phyloP scores from a whole-genome alignment of 805 yeast species.

The Pichia occidentalis region DNA sequence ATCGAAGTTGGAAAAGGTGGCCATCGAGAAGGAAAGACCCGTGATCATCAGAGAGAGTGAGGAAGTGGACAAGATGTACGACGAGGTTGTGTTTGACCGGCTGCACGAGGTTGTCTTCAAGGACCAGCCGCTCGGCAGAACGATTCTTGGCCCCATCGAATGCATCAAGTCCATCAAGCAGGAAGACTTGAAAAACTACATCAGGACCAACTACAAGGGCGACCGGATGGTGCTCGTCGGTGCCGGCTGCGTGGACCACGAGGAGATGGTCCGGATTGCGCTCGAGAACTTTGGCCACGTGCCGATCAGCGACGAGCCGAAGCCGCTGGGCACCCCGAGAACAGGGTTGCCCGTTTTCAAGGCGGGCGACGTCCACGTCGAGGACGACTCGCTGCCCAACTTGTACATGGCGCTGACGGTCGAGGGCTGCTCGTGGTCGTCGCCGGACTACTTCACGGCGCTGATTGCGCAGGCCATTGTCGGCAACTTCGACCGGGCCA shows the following conservation, averaged over 20 bases:
- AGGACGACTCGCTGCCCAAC: slow-evolving; percentile 75
- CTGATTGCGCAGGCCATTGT: slow-evolving; percentile 94
- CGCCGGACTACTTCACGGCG: slow-evolving; percentile 91
- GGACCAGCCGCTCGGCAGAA: slow-evolving; percentile 91
- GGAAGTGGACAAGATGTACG: slow-evolving; percentile 97
- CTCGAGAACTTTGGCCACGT: slow-evolving; percentile 70
- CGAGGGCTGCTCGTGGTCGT: slow-evolving; percentile 98
- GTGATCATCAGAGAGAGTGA: slow-evolving; percentile 95
- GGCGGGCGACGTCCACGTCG: slow-evolving; percentile 80
- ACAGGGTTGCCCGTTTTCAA: slow-evolving; percentile 72
- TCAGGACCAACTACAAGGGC: slow-evolving; percentile 81
- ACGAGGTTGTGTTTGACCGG: slow-evolving; percentile 96
- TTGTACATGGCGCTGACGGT: slow-evolving; percentile 91
- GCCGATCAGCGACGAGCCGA: slow-evolving; percentile 44
- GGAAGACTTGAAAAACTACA: slow-evolving; percentile 71
- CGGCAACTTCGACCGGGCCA: slow-evolving; percentile 95
- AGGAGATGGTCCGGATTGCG: slow-evolving; percentile 71
- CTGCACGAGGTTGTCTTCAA: slow-evolving; percentile 87
- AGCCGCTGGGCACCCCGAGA: slow-evolving; percentile 68
- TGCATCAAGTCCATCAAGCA: slow-evolving; percentile 76
- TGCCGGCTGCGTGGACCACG: slow-evolving; percentile 90
- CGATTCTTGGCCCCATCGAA: slow-evolving; percentile 90
- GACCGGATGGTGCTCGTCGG: slow-evolving; percentile 98
- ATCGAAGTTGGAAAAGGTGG: slow-evolving; percentile 72
- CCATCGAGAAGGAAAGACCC: slow-evolving; percentile 93